phyloP scores from a whole-genome alignment of 495 filamentous ascomycete species.

The Darksidea phi region DNA sequence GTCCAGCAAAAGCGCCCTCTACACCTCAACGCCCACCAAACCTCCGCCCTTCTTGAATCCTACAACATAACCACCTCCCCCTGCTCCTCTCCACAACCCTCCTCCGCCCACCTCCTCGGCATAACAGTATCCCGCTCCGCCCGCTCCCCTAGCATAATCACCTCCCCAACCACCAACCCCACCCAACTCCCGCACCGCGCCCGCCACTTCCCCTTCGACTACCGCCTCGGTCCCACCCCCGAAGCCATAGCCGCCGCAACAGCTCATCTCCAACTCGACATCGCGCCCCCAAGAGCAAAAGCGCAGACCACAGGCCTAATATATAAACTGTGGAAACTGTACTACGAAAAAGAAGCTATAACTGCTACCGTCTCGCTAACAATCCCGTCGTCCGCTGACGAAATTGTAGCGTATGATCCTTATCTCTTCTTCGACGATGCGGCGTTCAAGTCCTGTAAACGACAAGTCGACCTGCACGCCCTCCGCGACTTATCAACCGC shows the following conservation, averaged over 20 bases:
- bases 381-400: conserved; percentile 6
- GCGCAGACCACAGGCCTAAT: conserved; percentile 53
- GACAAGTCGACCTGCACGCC: conserved; percentile 64
- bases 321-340: conserved; percentile 58
- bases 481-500: conserved; percentile 54
- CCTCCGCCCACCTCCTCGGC: conserved; percentile 52
- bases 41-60: conserved; percentile 59
- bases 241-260: conserved; percentile 47
- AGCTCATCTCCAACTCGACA: conserved; percentile 53
- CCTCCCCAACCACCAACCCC: conserved; percentile 53
- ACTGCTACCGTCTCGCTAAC: conserved; percentile 33
- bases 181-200: conserved; percentile 41
- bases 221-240: conserved; percentile 45
- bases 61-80: conserved; percentile 51
- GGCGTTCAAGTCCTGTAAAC: conserved; percentile 62
- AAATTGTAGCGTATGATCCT: conserved; percentile 17
- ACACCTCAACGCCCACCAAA: conserved; percentile 58
- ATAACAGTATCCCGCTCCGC: conserved; percentile 66
- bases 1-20: conserved; percentile 55
- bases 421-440: conserved; percentile 71
- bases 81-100: conserved; percentile 41
- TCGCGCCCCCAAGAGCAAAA: conserved; percentile 41
- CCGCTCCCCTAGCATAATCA: conserved; percentile 65
- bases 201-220: conserved; percentile 63
- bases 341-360: conserved; percentile 67